Base-by-base conservation (phyloP, 2,329 filamentous ascomycete genomes). In the Phaeomoniella chlamydospora region DNA sequence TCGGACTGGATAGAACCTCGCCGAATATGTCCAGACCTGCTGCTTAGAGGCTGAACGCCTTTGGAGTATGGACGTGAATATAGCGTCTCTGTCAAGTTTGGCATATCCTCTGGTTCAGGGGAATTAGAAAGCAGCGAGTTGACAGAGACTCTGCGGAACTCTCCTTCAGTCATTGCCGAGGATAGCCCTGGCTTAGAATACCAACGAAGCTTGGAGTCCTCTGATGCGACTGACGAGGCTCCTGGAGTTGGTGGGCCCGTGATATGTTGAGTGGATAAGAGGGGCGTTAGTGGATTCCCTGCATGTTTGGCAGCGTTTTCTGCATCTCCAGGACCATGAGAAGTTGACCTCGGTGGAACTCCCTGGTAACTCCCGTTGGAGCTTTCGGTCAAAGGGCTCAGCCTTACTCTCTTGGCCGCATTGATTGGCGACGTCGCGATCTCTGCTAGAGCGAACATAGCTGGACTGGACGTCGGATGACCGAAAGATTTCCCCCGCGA, bases 61-160 rank as follows among this genome's bases (percentile, higher is more conserved):
- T 39, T 51, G 53, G 34, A 37, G 49, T 31, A 49, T 46, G 2
- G 51, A 45, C 4, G 39, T 40, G 11, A 43, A 43, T 29, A 39
- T 35, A 44, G 42, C 13, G 37, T 14, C 11, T 35, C 12, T 12
- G 40, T 30, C n/a, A n/a, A n/a, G 6, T 44, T 37, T 11, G 30
- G 15, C 30, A 33, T n/a, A 5, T 34, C 35, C 18, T 43, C 39
- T 4, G 48, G 47, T 4, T 61, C 58, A 1, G 65, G 57, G 13
- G 69, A 62, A 12, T 69, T 64, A 2, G 68, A 69, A 4, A 83
- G 57, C 5, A 83, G 55, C 10, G 76, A 80, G 45, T 72, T 73
- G 18, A 83, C 75, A 5, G 77, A 80, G 15, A 82, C 59, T 12
- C 73, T 57, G 9, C 66, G 64, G 17, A 68, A 45, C 38, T 69